A percentile compares a stretch with the other conserved stretches of the same genome.
These are phyloP conservation scores for Coemansia sp. DNA, from an alignment of 192 early-diverging fungal species.

Conservation along the genomic window DNA sequence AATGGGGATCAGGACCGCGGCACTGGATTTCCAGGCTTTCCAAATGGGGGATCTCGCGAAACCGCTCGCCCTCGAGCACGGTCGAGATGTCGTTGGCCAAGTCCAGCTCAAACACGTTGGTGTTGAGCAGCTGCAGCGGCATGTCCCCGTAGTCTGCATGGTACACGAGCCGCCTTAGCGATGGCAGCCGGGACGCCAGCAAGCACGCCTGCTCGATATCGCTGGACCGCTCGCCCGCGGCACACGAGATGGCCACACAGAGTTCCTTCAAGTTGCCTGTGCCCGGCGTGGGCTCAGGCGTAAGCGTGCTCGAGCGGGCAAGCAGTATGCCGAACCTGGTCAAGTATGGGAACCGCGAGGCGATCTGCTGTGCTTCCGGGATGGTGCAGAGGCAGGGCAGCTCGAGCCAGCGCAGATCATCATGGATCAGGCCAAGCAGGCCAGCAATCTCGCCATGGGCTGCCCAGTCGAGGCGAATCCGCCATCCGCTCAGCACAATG, in stretches of 20 bases:
- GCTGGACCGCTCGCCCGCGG: background rate
- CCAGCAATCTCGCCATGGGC: background rate
- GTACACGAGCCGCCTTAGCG: background rate
- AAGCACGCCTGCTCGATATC: background rate
- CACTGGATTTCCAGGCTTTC: background rate
- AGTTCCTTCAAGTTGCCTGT: background rate
- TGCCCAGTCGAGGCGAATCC: background rate
- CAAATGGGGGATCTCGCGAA: background rate
- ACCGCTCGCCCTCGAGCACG: background rate
- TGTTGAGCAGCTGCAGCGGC: background rate
- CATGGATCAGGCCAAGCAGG: background rate
- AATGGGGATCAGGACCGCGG: background rate
- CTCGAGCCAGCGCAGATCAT: background rate
- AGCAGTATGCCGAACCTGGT: background rate
- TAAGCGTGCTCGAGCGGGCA: too few species aligned
- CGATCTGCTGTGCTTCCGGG: background rate
- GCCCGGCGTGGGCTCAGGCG: background rate
- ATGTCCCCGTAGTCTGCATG: background rate
- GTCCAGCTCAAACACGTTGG: background rate
- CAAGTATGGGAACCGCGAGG: background rate
- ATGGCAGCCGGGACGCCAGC: background rate
- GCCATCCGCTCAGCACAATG: conserved; percentile 5
- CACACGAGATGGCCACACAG: background rate
- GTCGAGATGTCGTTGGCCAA: background rate
- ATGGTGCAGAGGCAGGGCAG: background rate